phyloP scores from a whole-genome alignment of 345 rosid genomes.

The Citrus reticulata region DNA sequence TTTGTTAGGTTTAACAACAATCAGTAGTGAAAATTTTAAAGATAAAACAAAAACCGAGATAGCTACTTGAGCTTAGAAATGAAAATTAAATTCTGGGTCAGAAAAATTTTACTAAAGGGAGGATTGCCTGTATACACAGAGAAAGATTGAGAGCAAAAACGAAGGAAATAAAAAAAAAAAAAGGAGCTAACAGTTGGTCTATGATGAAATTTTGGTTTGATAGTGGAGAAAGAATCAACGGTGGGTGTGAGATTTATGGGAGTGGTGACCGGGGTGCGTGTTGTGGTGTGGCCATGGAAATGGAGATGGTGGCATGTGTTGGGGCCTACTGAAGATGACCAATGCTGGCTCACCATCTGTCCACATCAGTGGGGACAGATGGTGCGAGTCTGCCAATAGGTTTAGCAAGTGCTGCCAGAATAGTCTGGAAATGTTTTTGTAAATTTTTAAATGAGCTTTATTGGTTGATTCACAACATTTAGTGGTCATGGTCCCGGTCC shows the following conservation, averaged over 20 bases:
- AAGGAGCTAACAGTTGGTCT: background rate
- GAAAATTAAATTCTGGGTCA: background rate
- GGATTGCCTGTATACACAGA: background rate
- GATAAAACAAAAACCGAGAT: background rate
- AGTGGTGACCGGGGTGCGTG: background rate
- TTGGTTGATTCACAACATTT: constrained; percentile 7
- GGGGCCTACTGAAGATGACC: constrained; percentile 2
- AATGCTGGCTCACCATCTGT: constrained; percentile 14
- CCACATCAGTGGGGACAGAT: constrained; percentile 12
- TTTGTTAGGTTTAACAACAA: background rate
- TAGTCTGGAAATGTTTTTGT: constrained; percentile 13
- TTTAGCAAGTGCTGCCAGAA: constrained; percentile 7
- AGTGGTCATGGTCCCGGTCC: constrained; percentile 13
- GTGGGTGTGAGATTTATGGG: constrained; percentile 23
- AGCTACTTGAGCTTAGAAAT: background rate
- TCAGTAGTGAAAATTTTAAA: background rate
- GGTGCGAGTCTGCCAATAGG: constrained; percentile 15
- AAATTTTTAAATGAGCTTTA: constrained; percentile 19
- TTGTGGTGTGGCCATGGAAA: background rate
- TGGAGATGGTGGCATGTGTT: constrained; percentile 18
- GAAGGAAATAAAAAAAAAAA: background rate
- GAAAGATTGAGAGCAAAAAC: background rate
- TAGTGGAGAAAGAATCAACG: constrained; percentile 18
- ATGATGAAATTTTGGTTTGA: background rate
- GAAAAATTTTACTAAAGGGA: background rate